A percentile compares a stretch with the other conserved stretches of the same genome.
These are phyloP conservation scores for Xylaria grammica DNA, from an alignment of 495 filamentous ascomycete species.

Conservation along the genomic window DNA sequence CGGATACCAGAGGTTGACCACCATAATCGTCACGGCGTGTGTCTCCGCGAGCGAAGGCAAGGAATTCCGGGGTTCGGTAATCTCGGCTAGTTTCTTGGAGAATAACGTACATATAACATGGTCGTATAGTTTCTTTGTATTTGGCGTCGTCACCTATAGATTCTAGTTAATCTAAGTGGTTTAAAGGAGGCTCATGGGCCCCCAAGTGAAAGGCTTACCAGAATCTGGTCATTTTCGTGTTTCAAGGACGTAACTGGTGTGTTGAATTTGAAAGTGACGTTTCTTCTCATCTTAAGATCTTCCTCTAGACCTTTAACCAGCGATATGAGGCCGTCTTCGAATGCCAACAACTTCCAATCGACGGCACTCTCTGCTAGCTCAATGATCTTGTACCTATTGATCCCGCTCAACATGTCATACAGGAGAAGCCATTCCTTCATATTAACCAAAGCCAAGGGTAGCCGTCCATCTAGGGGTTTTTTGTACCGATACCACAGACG, in stretches of 20 bases:
- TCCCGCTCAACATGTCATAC: constrained; percentile 21
- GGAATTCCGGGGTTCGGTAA: constrained; percentile 44
- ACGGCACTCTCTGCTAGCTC: constrained; percentile 23
- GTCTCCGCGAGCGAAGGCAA: constrained; percentile 59
- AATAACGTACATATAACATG: constrained; percentile 76
- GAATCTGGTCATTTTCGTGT: constrained; percentile 25
- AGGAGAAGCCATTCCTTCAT: constrained; percentile 23
- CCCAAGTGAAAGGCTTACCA: constrained; percentile 21
- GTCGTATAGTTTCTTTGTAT: constrained; percentile 47
- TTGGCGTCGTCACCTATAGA: constrained; percentile 37
- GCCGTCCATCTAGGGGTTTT: background rate
- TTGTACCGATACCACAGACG: constrained; percentile 13
- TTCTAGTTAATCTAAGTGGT: constrained; percentile 1
- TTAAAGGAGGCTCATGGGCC: background rate
- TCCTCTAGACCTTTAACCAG: constrained; percentile 54
- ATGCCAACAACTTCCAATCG: constrained; percentile 39
- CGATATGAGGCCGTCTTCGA: constrained; percentile 63
- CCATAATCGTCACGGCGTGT: constrained; percentile 80
- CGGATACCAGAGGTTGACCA: constrained; percentile 86
- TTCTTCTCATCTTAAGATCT: constrained; percentile 49
- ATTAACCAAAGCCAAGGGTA: constrained; percentile 1
- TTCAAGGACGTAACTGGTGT: constrained; percentile 45
- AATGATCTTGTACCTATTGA: constrained; percentile 25
- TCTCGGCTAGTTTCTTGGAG: constrained; percentile 49
- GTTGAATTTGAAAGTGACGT: constrained; percentile 59